Percentiles rank a stretch among this genome's conserved stretches.
These are phyloP conservation scores for Dysphania ambrosioides DNA, from an alignment of 148 eudicot genomes.

Conservation along the genomic window DNA sequence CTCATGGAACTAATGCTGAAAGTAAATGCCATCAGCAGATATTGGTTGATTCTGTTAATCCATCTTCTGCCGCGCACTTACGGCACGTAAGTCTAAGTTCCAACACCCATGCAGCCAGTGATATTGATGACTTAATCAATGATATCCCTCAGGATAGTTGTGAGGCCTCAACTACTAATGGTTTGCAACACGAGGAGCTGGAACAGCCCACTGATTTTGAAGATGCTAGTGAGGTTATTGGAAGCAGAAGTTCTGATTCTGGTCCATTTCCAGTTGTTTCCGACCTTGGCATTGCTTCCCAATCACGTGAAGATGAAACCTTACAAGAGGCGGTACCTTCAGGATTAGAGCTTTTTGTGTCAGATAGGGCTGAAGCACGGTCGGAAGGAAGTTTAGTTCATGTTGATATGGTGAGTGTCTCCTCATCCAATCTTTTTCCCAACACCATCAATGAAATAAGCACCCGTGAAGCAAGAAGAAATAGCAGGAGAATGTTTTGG, in stretches of 20 bases:
- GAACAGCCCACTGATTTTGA: slow-evolving; percentile 25
- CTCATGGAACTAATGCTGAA: slow-evolving; percentile 25
- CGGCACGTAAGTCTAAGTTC: slow-evolving; percentile 20
- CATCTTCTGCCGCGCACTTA: slow-evolving; percentile 31
- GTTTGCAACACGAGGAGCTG: slow-evolving; percentile 24
- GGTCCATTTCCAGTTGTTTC: slow-evolving; percentile 30
- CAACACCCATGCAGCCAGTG: slow-evolving; percentile 6
- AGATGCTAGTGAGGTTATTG: slow-evolving; percentile 29
- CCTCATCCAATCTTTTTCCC: slow-evolving; percentile 39
- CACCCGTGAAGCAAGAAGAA: slow-evolving; percentile 56
- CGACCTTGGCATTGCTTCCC: slow-evolving; percentile 32
- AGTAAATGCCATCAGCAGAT: slow-evolving; percentile 23
- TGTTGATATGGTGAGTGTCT: slow-evolving; percentile 48
- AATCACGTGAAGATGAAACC: slow-evolving; percentile 33
- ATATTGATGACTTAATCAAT: slow-evolving; percentile 12
- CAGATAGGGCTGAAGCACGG: slow-evolving; percentile 42
- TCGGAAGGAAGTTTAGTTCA: slow-evolving; percentile 48
- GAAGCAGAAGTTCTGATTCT: slow-evolving; percentile 30
- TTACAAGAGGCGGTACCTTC: slow-evolving; percentile 37
- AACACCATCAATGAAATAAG: slow-evolving; percentile 39
- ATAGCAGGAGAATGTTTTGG: slow-evolving; percentile 64
- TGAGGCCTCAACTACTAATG: slow-evolving; percentile 13
- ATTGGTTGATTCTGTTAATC: slow-evolving; percentile 29
- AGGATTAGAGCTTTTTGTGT: slow-evolving; percentile 37
- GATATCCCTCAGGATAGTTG: slow-evolving; percentile 12